phyloP scores from a whole-genome alignment of 768 basidiomycete genomes.

The Amanita molliuscula region DNA sequence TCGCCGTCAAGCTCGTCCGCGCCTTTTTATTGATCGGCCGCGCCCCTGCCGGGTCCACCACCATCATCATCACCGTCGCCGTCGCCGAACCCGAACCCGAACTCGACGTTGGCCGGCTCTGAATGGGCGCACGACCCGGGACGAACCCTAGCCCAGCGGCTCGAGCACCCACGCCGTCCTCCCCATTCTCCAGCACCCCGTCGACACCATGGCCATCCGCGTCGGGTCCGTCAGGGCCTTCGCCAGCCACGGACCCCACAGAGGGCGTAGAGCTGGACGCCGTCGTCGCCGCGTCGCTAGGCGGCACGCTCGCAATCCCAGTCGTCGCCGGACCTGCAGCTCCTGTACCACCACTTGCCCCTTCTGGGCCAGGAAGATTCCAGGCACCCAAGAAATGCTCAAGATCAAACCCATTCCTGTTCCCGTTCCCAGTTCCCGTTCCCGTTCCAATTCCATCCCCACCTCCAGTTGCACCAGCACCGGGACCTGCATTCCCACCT shows the following conservation, averaged over 20 bases:
- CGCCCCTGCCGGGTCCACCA: not conserved
- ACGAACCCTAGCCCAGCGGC: not conserved
- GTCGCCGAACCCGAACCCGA: constrained; percentile 1
- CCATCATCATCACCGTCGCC: constrained; percentile 4
- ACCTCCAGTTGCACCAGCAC: not conserved
- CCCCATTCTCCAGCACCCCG: not conserved
- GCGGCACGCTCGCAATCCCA: constrained; percentile 15
- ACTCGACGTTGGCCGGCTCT: not conserved
- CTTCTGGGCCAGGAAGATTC: constrained; percentile 3
- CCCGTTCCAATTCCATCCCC: not conserved
- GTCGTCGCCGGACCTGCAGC: constrained; percentile 1
- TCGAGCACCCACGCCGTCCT: not conserved
- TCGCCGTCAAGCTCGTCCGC: constrained; percentile 2
- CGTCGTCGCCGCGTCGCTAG: constrained; percentile 19
- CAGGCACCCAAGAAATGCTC: constrained; percentile 7
- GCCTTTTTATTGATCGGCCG: constrained; percentile 12
- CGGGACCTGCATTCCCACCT: not conserved
- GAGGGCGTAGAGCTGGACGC: constrained; percentile 14
- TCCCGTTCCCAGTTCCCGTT: not conserved
- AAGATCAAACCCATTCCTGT: not conserved
- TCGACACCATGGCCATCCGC: not conserved
- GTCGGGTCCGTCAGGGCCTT: constrained; percentile 10
- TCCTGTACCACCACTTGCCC: not conserved
- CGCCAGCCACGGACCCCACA: constrained; percentile 11
- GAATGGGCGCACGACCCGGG: too few relatives aligned